These are phyloP conservation scores for Cystobasidium pallidum DNA, from an alignment of 1,284 basidiomycete species.

Conservation along the genomic window DNA sequence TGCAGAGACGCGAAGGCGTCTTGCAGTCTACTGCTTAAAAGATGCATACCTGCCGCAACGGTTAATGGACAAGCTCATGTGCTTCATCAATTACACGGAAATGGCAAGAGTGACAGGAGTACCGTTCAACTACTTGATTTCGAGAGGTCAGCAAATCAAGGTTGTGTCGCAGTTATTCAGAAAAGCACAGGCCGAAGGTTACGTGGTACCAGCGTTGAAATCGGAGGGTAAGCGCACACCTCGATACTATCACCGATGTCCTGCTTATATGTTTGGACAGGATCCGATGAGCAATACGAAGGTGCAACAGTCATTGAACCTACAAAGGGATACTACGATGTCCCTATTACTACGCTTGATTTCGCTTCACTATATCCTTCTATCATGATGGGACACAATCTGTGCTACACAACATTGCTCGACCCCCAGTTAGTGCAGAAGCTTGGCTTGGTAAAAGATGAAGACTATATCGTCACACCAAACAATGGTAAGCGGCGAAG, in stretches of 20 bases:
- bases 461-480: slow-evolving; percentile 84
- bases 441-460: slow-evolving; percentile 73
- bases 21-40: slow-evolving; percentile 97
- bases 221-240: slow-evolving; percentile 67
- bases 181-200: slow-evolving; percentile 82
- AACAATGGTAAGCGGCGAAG: slow-evolving; percentile 71
- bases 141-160: slow-evolving; percentile 93
- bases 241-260: neutral
- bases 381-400: slow-evolving; percentile 99
- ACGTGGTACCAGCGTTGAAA: slow-evolving; percentile 79
- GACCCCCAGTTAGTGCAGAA: slow-evolving; percentile 77
- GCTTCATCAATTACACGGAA: slow-evolving; percentile 92
- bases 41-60: slow-evolving; percentile 95
- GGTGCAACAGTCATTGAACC: slow-evolving; percentile 97
- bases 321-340: slow-evolving; percentile 87
- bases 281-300: slow-evolving; percentile 91
- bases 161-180: slow-evolving; percentile 91
- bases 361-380: slow-evolving; percentile 96
- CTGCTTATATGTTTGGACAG: slow-evolving; percentile 57
- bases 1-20: slow-evolving; percentile 79
- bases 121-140: slow-evolving; percentile 91
- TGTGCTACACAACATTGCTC: slow-evolving; percentile 90
- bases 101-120: slow-evolving; percentile 96
- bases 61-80: slow-evolving; percentile 94
- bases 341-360: slow-evolving; percentile 92